These are phyloP conservation scores for Mycena polygramma DNA, from an alignment of 768 basidiomycete genomes.

Conservation along the genomic window DNA sequence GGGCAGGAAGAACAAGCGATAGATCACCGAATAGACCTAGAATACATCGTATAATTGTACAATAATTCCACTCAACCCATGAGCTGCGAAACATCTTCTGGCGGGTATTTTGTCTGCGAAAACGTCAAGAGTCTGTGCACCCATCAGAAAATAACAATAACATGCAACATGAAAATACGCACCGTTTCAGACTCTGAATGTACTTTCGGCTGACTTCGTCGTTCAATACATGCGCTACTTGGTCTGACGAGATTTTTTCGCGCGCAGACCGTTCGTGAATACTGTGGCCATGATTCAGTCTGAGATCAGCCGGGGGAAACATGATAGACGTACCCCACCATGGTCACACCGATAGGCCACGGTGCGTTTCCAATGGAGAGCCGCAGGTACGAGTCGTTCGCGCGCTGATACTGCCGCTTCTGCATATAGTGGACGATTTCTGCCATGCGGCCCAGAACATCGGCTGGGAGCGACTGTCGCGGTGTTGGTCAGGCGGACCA, in stretches of 20 bases:
- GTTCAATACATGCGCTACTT: slow-evolving; percentile 98
- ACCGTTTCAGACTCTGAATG: slow-evolving; percentile 97
- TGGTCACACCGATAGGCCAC: slow-evolving; percentile 99
- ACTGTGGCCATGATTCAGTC: slow-evolving; percentile 53
- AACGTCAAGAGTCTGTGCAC: slow-evolving; percentile 86
- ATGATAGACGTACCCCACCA: slow-evolving; percentile 87
- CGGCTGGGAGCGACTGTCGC: slow-evolving; percentile 77
- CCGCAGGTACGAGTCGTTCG: slow-evolving; percentile 97
- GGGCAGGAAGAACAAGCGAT: slow-evolving; percentile 54
- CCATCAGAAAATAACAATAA: background rate
- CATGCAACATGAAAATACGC: slow-evolving; percentile 27
- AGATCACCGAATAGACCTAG: slow-evolving; percentile 22
- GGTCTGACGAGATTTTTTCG: slow-evolving; percentile 97
- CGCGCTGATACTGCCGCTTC: slow-evolving; percentile 92
- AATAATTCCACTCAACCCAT: slow-evolving; percentile 76
- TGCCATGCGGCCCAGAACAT: slow-evolving; percentile 87
- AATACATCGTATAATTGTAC: slow-evolving; percentile 22
- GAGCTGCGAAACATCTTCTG: slow-evolving; percentile 89
- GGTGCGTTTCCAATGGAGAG: slow-evolving; percentile 98
- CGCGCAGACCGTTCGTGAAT: slow-evolving; percentile 98
- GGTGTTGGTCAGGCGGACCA: slow-evolving; percentile 12
- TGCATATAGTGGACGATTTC: slow-evolving; percentile 99
- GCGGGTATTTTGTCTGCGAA: slow-evolving; percentile 96
- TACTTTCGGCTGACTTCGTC: slow-evolving; percentile 99
- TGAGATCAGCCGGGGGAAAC: slow-evolving; percentile 8